phyloP scores from a whole-genome alignment of 2,329 filamentous ascomycete genomes.

The Calonectria pauciramosa region DNA sequence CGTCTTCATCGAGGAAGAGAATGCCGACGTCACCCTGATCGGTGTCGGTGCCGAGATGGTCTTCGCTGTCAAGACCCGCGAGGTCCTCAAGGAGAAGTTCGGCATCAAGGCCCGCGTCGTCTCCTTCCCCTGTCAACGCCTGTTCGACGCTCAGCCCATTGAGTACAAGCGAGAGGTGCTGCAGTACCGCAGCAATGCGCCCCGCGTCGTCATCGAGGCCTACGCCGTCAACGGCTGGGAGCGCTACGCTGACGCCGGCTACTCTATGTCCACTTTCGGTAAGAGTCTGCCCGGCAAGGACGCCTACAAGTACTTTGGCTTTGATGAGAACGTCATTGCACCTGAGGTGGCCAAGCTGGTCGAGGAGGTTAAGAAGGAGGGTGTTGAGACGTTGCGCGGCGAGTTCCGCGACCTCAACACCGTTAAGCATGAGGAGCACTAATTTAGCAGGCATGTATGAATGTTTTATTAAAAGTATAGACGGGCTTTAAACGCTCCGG shows the following conservation, averaged over 20 bases:
- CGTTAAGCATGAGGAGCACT: conserved; percentile 39
- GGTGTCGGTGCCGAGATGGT: conserved; percentile 55
- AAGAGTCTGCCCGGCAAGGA: conserved; percentile 68
- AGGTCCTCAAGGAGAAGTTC: conserved; percentile 55
- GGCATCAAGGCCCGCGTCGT: conserved; percentile 56
- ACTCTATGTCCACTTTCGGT: conserved; percentile 67
- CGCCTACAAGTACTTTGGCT: conserved; percentile 70
- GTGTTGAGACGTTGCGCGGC: conserved; percentile 47
- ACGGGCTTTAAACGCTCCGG: conserved; percentile 5
- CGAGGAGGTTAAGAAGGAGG: conserved; percentile 46
- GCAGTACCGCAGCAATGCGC: conserved; percentile 56
- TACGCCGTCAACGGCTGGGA: conserved; percentile 72
- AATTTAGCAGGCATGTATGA: not conserved
- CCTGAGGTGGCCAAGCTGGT: conserved; percentile 51
- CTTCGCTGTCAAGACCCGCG: conserved; percentile 51
- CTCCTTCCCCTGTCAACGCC: conserved; percentile 60
- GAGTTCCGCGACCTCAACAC: conserved; percentile 50
- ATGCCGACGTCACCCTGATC: conserved; percentile 61
- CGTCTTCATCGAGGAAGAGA: conserved; percentile 57
- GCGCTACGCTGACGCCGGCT: conserved; percentile 70
- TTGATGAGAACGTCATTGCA: conserved; percentile 60
- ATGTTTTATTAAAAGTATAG: conserved; percentile 20
- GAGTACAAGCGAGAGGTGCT: conserved; percentile 63
- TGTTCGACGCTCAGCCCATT: conserved; percentile 58
- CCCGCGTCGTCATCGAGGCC: conserved; percentile 71